Percentiles rank a stretch among this genome's conserved stretches.
Conservation (phyloP, 2,329 filamentous ascomycete species). For the Aspergillus fijiensis region DNA sequence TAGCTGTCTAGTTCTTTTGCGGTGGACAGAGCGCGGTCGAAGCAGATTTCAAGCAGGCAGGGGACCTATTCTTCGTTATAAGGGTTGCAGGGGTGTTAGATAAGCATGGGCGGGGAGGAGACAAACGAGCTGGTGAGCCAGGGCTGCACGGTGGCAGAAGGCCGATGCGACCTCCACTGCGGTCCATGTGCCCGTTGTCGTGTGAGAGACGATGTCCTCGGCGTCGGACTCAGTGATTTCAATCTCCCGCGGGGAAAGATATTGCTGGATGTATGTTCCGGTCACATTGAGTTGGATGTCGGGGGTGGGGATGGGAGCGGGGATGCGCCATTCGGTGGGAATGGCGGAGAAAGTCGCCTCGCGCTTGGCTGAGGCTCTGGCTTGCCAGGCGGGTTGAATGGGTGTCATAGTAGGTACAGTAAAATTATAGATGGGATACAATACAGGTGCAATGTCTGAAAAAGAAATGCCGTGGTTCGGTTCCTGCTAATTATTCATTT, state of each 20-base stretch:
- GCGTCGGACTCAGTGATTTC: constrained; percentile 63
- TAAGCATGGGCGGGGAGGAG: not conserved
- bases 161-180: constrained; percentile 56
- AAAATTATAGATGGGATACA: not conserved
- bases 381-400: constrained; percentile 47
- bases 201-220: constrained; percentile 56
- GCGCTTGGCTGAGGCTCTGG: constrained; percentile 53
- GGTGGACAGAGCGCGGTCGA: constrained; percentile 52
- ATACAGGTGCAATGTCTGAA: no score
- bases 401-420: not conserved
- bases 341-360: constrained; percentile 55
- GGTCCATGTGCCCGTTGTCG: constrained; percentile 55
- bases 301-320: constrained; percentile 46
- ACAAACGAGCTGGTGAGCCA: constrained; percentile 59
- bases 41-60: constrained; percentile 56
- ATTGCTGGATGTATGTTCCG: constrained; percentile 57
- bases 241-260: constrained; percentile 53
- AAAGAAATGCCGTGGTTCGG: no score
- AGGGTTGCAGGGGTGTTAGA: not conserved
- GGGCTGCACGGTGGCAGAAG: constrained; percentile 57
- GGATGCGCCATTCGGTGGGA: constrained; percentile 57
- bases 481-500: no score
- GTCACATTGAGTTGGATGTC: constrained; percentile 58
- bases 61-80: constrained; percentile 32
- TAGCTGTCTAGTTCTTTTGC: constrained; percentile 52